Base-by-base conservation (phyloP, 768 basidiomycete genomes). In the Leccinum olivaceopallidum region DNA sequence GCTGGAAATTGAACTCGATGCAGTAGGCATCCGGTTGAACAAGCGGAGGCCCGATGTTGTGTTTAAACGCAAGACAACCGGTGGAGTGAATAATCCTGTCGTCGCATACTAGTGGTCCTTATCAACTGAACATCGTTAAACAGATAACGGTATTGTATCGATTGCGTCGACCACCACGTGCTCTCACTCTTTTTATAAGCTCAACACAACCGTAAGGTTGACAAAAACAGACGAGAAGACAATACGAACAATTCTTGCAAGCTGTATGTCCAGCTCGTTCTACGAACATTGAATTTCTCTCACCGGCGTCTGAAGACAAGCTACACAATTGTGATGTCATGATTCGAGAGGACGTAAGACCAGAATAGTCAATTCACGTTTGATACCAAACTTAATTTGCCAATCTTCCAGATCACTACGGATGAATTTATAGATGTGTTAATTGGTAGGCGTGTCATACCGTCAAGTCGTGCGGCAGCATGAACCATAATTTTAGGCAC, bases 371-470 rank as follows among this genome's bases (percentile, higher is more conserved):
- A 55, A 56, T 32, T 51, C 18, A 49, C 57, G 62, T 53, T 47
- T 59, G 20, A 61, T 39, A 42, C 50, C 59, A 61, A 56, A 2
- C 32, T 54, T 44, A 55, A 53, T 32, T 60, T 53, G 1, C n/a
- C 2, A 16, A 34, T 37, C 34, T 60, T 54, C 20, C 63, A 96
- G 95, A 95, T 97, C 60, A 91, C 92, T 8, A 90, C 89, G 5
- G 96, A 98, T 71, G 94, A 98, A 72, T 97, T 99, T 69, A 96
- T 99, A 63, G 97, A 99, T 71, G 93, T 98, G n/a, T 81, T 99
- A 24, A 92, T 99, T 55, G 97, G 94, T 87, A 67, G 37, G 70
- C 58, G 13, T 20, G 28, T 47, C 28, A 67, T 26, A 36, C 55
- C 20, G 18, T 28, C 24, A 12, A 60, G 30, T 36, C 37, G 12